Percentiles rank a stretch among this genome's conserved stretches.
These are phyloP conservation scores for Globisporangium parvum DNA, from an alignment of 352 stramenopile genomes.

Conservation along the genomic window DNA sequence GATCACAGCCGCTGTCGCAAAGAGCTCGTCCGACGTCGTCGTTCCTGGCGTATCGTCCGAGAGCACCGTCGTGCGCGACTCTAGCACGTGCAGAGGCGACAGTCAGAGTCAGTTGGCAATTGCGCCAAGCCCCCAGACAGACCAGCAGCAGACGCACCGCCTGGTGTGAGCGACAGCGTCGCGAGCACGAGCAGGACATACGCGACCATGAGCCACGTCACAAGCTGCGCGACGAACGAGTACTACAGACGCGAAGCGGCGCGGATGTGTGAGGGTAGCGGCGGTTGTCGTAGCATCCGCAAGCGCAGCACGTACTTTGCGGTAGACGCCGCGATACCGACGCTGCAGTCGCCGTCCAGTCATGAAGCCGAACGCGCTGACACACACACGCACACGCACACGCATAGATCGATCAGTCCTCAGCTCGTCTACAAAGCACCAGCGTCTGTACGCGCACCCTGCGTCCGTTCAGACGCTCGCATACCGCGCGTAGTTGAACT, in stretches of 20 bases:
- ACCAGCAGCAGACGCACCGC: neutral
- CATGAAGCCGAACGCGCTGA: slow-evolving; percentile 34
- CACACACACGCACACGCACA: neutral
- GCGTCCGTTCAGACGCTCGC: no score
- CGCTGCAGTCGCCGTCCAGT: slow-evolving; percentile 28
- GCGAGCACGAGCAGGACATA: slow-evolving; percentile 30
- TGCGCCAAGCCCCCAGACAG: neutral
- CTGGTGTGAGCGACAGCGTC: slow-evolving; percentile 10
- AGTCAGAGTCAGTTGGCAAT: neutral
- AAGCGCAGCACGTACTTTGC: slow-evolving; percentile 15
- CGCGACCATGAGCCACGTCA: slow-evolving; percentile 32
- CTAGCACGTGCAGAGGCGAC: neutral
- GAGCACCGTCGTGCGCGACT: slow-evolving; percentile 2
- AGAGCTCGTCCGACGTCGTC: slow-evolving; percentile 38
- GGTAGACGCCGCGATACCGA: slow-evolving; percentile 33
- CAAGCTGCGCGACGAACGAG: slow-evolving; percentile 26
- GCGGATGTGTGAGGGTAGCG: no score
- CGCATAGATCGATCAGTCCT: neutral
- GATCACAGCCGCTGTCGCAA: slow-evolving; percentile 39
- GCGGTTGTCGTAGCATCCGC: neutral
- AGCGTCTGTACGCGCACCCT: no score
- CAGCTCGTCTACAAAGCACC: no score
- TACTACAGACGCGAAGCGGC: slow-evolving; percentile 1
- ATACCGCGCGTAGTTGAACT: slow-evolving; percentile 13
- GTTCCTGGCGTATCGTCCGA: slow-evolving; percentile 1